phyloP scores from a whole-genome alignment of 75 land plant species.

The Cryptomeria japonica region DNA sequence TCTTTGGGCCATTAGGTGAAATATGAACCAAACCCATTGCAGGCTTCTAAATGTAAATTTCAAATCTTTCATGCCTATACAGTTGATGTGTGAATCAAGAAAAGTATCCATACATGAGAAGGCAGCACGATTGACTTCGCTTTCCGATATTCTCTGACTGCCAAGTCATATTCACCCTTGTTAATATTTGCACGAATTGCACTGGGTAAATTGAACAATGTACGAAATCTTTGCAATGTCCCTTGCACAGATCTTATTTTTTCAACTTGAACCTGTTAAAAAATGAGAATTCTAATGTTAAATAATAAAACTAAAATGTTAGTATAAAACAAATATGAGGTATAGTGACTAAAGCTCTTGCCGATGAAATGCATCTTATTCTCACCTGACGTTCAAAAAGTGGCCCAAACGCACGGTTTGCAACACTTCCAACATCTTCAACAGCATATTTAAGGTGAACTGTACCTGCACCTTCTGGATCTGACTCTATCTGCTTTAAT shows the following conservation, averaged over 20 bases:
- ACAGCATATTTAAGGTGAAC: constrained; percentile 64
- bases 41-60: constrained; percentile 3
- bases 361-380: neutral
- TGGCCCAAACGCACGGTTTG: constrained; percentile 91
- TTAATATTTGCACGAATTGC: constrained; percentile 81
- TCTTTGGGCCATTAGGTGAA: neutral
- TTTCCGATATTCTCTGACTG: constrained; percentile 94
- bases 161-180: constrained; percentile 97
- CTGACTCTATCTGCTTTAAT: constrained; percentile 87
- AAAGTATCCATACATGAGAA: constrained; percentile 75
- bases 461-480: constrained; percentile 94
- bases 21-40: neutral
- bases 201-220: constrained; percentile 94
- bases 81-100: neutral
- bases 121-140: constrained; percentile 93
- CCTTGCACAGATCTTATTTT: constrained; percentile 98
- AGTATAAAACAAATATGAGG: neutral
- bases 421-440: constrained; percentile 64
- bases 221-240: constrained; percentile 97
- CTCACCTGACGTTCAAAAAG: constrained; percentile 98
- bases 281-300: neutral
- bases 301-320: neutral
- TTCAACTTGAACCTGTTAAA: constrained; percentile 88
- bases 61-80: neutral
- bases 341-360: neutral